phyloP scores from a whole-genome alignment of 2,329 filamentous ascomycete genomes.

The Didymella pinodella region DNA sequence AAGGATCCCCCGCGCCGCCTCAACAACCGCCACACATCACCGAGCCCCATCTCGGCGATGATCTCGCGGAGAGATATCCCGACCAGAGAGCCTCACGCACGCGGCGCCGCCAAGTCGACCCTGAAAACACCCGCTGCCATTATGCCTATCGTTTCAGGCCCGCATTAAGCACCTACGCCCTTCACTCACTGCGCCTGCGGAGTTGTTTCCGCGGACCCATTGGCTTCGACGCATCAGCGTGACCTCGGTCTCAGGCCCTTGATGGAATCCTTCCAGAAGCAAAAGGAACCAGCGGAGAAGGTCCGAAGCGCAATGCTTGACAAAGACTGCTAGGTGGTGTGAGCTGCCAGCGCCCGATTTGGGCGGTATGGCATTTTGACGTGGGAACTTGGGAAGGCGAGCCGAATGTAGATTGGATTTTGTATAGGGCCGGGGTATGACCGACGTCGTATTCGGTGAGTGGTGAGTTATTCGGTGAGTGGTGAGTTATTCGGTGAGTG shows the following conservation, averaged over 20 bases:
- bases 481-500: no score
- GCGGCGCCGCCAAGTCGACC: background rate
- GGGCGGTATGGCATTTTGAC: background rate
- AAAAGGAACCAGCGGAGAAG: background rate
- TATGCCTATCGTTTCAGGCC: background rate
- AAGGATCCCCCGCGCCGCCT: background rate
- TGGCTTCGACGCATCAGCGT: no score
- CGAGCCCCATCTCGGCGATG: no score
- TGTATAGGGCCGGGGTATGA: background rate
- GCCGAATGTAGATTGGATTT: background rate
- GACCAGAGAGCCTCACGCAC: background rate
- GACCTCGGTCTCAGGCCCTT: no score
- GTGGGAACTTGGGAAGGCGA: background rate
- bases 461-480: background rate
- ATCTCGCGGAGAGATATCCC: background rate
- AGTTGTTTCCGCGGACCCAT: no score
- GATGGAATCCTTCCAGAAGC: background rate
- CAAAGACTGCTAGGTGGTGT: background rate
- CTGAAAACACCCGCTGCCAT: background rate
- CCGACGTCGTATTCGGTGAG: background rate
- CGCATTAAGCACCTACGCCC: background rate
- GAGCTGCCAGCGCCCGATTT: background rate
- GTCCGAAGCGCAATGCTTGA: background rate
- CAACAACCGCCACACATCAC: background rate
- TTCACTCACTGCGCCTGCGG: background rate